Percentiles rank a stretch among this genome's conserved stretches.
phyloP scores from a whole-genome alignment of 2,329 filamentous ascomycete genomes.

The Lanzia echinophila region DNA sequence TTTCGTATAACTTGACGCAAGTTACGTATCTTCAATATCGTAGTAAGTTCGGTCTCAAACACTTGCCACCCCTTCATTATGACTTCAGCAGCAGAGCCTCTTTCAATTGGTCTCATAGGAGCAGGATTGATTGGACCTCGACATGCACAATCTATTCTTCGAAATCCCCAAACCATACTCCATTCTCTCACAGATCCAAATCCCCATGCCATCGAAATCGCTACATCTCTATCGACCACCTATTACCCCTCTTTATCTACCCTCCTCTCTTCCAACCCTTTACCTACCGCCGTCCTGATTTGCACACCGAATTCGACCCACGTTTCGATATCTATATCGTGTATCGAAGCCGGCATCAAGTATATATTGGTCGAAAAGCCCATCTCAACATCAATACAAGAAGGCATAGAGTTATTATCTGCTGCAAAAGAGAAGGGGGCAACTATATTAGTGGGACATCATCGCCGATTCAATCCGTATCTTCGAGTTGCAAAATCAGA shows the following conservation, averaged over 20 bases:
- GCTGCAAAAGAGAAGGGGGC: neutral
- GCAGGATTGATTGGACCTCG: conserved; percentile 44
- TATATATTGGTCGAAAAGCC: conserved; percentile 54
- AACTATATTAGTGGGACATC: neutral
- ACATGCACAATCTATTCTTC: conserved; percentile 39
- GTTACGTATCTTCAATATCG: neutral
- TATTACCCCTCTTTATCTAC: conserved; percentile 36
- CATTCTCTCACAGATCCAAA: conserved; percentile 41
- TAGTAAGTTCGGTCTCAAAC: neutral
- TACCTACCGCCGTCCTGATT: conserved; percentile 45
- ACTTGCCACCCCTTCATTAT: neutral
- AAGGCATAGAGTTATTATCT: conserved; percentile 30
- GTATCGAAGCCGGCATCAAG: conserved; percentile 39
- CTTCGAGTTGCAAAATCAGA: neutral
- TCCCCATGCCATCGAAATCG: conserved; percentile 32
- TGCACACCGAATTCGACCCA: neutral
- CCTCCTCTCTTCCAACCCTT: conserved; percentile 35
- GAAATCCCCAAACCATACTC: conserved; percentile 34
- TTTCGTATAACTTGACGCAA: too few relatives aligned
- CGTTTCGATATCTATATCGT: conserved; percentile 38
- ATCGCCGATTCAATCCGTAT: neutral
- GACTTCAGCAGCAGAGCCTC: conserved; percentile 3
- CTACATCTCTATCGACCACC: conserved; percentile 33
- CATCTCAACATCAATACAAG: conserved; percentile 39
- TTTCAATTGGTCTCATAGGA: conserved; percentile 40